Conservation (phyloP, 176 grass and related monocot genomes). For the Miscanthus lutarioriparius region DNA sequence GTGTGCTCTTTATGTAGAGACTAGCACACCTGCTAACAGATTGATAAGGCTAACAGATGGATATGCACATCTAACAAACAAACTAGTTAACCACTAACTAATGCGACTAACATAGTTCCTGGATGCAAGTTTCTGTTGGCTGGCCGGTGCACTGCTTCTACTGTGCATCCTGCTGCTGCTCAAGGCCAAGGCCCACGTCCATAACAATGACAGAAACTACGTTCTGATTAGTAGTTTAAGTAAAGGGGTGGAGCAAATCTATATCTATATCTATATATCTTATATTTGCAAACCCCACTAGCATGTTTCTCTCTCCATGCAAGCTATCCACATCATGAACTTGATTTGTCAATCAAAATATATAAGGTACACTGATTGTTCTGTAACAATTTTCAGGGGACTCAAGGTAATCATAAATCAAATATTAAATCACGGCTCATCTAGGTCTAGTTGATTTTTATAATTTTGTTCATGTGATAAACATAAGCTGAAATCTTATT, state of each 20-base stretch:
- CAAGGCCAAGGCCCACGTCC: neutral
- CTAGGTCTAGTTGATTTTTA: neutral
- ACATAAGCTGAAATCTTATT: neutral
- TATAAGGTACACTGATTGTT: conserved; percentile 4
- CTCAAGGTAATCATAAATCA: conserved; percentile 6
- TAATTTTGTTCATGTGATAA: neutral
- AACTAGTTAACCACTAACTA: neutral
- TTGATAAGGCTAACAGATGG: conserved; percentile 4
- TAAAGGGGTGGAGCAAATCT: neutral
- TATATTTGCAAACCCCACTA: neutral
- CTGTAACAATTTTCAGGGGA: neutral
- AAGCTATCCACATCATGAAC: conserved; percentile 5
- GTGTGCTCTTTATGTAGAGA: neutral
- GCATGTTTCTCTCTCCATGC: neutral
- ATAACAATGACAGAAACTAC: neutral
- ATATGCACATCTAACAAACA: neutral
- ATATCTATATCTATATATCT: neutral
- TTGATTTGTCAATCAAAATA: neutral
- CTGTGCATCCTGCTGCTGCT: neutral
- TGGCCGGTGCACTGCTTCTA: neutral
- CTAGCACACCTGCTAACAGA: neutral
- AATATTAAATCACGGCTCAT: neutral
- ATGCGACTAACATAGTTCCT: neutral
- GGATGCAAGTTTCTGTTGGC: neutral
- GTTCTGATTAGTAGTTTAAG: neutral